Evolutionary conservation across 495 filamentous ascomycete species (phyloP), one percentile per base, ranked within the genome.

Genomic region (Alectoria sarmentosa): DNA sequence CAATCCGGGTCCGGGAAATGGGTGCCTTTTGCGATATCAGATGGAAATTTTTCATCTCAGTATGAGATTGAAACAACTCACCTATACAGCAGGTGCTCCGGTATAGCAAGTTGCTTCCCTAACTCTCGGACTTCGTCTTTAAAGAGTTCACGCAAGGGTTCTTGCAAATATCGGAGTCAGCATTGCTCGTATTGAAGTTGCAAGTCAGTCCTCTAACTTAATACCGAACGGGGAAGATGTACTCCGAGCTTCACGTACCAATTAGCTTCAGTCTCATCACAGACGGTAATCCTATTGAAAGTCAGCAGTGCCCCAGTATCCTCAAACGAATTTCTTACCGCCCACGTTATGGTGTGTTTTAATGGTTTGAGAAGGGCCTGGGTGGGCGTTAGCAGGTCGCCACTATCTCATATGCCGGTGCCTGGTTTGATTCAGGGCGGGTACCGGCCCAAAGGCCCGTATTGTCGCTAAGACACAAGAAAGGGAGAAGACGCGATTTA

Each of bases 341-440:
- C 91, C 90, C 34, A 93, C 91, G 67, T 96, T 96, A 78, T 95
- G 86, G 73, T 89, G 86, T 9, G 85, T 89, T 75, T 94, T 95
- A 72, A 96, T 94, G 14, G 91, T 95, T 41, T 83, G 82, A 21
- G 81, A 85, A 28, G 91, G 90, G 0, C 89, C 90, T 76, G 73
- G 91, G 88, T 30, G 83, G 73, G 41, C 75, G 76, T 52, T 77
- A 64, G 73, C 71, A 67, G 65, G 58, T 23, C 34, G 34, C 15
- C 38, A 28, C 32, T 49, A n/a, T 10, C 10, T 4, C 57, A 60
- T 21, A 23, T 38, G 2, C 9, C 7, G 7, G 13, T 38, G 48
- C 48, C 4, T 14, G 48, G 48, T 1, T 30, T 14, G 19, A 30
- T 19, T 9, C 2, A 54, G 28, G 19, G 26, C 15, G 14, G 26